These are phyloP conservation scores for Castanospermum australe DNA, from an alignment of 306 rosid genomes.

Conservation along the genomic window DNA sequence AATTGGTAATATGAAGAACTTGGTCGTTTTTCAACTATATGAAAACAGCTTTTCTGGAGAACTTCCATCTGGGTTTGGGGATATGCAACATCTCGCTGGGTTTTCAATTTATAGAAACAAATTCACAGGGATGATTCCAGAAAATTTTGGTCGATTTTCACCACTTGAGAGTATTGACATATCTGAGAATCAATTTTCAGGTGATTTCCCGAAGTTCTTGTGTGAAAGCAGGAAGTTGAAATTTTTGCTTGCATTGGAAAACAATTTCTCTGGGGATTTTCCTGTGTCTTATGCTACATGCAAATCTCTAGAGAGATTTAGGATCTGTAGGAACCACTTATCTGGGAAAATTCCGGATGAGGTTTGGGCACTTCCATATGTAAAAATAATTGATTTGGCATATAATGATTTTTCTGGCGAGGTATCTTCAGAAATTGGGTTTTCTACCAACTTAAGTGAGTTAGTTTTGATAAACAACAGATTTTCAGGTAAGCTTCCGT, in stretches of 20 bases:
- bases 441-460: constrained; percentile 64
- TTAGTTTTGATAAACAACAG: constrained; percentile 60
- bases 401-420: constrained; percentile 69
- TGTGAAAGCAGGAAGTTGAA: constrained; percentile 62
- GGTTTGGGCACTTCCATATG: constrained; percentile 80
- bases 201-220: constrained; percentile 78
- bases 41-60: constrained; percentile 75
- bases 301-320: constrained; percentile 69
- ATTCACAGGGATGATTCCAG: constrained; percentile 72
- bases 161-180: constrained; percentile 78
- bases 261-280: constrained; percentile 75
- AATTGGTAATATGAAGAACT: constrained; percentile 64
- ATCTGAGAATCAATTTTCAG: constrained; percentile 91
- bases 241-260: constrained; percentile 82
- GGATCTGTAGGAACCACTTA: constrained; percentile 65
- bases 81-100: constrained; percentile 65
- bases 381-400: constrained; percentile 71
- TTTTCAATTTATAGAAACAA: constrained; percentile 72
- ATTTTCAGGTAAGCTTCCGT: constrained; percentile 79
- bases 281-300: constrained; percentile 66
- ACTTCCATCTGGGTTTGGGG: constrained; percentile 81
- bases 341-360: constrained; percentile 69
- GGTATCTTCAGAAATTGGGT: constrained; percentile 57
- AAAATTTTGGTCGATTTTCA: constrained; percentile 66
- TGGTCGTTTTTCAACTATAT: constrained; percentile 78